Conservation (phyloP, 805 yeast species). For the Cyberlindnera xishuangbannaensis region DNA sequence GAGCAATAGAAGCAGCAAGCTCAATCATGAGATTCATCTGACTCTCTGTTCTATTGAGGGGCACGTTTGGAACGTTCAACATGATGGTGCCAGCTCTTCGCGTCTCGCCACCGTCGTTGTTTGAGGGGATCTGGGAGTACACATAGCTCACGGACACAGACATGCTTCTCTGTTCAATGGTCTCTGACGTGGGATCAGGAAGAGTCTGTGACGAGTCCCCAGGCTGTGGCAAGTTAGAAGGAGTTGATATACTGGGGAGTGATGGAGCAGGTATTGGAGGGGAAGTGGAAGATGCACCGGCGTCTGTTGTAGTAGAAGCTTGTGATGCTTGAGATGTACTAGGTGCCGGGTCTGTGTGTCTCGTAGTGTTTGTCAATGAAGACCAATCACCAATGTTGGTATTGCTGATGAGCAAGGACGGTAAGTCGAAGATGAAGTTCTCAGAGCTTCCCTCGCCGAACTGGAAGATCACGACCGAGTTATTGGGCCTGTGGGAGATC, state of each 20-base stretch:
- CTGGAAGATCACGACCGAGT: slow-evolving; percentile 19
- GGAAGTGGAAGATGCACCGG: background rate
- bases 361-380: background rate
- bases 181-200: background rate
- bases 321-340: background rate
- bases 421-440: slow-evolving; percentile 13
- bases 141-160: slow-evolving; percentile 36
- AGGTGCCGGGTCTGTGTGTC: slow-evolving; percentile 3
- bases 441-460: slow-evolving; percentile 16
- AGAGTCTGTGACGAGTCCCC: background rate
- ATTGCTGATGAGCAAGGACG: slow-evolving; percentile 5
- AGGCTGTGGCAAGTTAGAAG: background rate
- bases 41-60: slow-evolving; percentile 52
- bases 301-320: background rate
- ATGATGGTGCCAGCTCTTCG: slow-evolving; percentile 44
- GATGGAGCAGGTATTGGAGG: background rate
- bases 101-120: background rate
- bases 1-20: slow-evolving; percentile 65
- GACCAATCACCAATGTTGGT: background rate
- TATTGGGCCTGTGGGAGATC: background rate
- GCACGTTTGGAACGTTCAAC: slow-evolving; percentile 62
- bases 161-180: slow-evolving; percentile 27
- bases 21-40: slow-evolving; percentile 52
- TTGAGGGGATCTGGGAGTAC: slow-evolving; percentile 15
- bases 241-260: background rate